These are phyloP conservation scores for Linnemannia zychae DNA, from an alignment of 192 early-diverging fungal genomes.

Conservation along the genomic window DNA sequence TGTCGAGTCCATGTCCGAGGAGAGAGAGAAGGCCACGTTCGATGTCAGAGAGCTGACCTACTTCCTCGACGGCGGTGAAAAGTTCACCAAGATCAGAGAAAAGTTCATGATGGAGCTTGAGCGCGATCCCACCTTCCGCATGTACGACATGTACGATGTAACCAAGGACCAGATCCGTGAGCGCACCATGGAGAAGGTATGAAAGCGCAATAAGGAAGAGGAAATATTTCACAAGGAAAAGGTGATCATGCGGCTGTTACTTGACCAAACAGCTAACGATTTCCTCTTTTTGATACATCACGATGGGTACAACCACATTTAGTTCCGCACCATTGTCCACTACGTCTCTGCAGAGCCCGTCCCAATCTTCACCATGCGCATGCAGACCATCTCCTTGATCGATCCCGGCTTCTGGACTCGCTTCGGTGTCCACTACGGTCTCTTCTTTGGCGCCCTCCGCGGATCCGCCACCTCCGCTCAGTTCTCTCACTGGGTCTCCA, in stretches of 20 bases:
- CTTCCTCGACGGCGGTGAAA: conserved; percentile 84
- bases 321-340: conserved; percentile 77
- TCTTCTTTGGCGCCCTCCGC: conserved; percentile 90
- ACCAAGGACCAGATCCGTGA: conserved; percentile 82
- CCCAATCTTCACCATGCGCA: conserved; percentile 76
- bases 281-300: not conserved
- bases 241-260: not conserved
- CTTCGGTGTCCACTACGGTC: conserved; percentile 90
- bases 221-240: not conserved
- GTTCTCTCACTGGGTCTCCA: conserved; percentile 87
- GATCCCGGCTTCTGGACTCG: conserved; percentile 94
- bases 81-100: conserved; percentile 70
- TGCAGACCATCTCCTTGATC: conserved; percentile 84
- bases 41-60: conserved; percentile 84
- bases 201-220: not conserved
- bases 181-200: conserved; percentile 88
- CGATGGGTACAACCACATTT: not conserved
- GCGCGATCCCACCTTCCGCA: conserved; percentile 85
- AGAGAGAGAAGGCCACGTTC: conserved; percentile 83
- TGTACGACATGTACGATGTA: conserved; percentile 85
- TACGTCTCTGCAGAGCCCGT: conserved; percentile 80
- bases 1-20: conserved; percentile 70
- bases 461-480: conserved; percentile 88
- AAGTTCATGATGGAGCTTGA: conserved; percentile 88
- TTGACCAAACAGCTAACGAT: not conserved